Base-by-base conservation (phyloP, 2,329 filamentous ascomycete species). In the Blastomyces emzantsi region DNA sequence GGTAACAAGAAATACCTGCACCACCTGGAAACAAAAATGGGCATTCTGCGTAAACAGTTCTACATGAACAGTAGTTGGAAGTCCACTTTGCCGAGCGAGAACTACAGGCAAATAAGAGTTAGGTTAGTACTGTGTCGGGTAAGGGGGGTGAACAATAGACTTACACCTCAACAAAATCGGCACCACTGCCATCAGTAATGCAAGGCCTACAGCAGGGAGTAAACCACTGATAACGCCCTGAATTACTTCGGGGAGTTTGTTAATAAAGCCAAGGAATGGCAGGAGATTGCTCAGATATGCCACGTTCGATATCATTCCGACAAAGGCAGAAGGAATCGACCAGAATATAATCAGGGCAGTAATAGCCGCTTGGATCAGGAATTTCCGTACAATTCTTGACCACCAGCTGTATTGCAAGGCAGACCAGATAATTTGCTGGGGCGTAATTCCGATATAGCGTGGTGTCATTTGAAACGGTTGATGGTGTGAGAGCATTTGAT, bases 41-140 rank as follows among this genome's bases (percentile, higher is more conserved):
- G 87, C 89, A 68, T 90, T 94, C 73, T 97, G 91, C 0, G 90
- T 92, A 68, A 92, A 93, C 0, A 97, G 81, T 74, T 99, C 94
- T 15, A 95, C 87, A 8, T 87, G 83, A 0, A 90, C 87, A 13
- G 85, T 76, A 0, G 92, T 94, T 0, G 92, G 91, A 65, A 92
- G 89, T 39, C 93, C 93, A 25, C 89, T 83, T 39, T 90, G 78
- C 73, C 85, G 90, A 65, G 92, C 93, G 70, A 89, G 88, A 43
- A 89, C 85, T 89, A 62, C 56, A 41, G 51, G 52, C 61, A 55
- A 36, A 57, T 15, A n/a, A 11, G 6, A 19, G 43, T 60, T 65
- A 63, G 13, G 51, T 36, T 68, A 63, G 33, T 71, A 71, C 45
- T 22, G 4, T 3, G 22, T 45, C 45, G n/a, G 8, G 41, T 19